phyloP scores from a whole-genome alignment of 768 basidiomycete species.

The Kwoniella botswanensis region DNA sequence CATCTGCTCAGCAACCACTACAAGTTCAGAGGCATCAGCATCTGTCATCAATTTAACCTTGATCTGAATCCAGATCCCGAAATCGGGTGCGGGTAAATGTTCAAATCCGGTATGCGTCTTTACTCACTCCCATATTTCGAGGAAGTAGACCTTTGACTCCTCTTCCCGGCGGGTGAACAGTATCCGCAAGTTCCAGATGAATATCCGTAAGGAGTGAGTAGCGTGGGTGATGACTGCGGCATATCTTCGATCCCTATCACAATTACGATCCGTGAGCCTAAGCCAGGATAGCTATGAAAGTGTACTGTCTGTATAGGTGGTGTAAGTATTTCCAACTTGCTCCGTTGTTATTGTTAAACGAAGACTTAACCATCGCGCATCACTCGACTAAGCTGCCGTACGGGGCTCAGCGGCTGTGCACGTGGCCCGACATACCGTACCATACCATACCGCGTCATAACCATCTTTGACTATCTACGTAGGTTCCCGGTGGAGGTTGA shows the following conservation, averaged over 20 bases:
- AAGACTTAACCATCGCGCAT: too few species aligned
- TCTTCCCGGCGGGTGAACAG: slow-evolving; percentile 44
- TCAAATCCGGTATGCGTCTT: background rate
- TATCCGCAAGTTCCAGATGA: slow-evolving; percentile 52
- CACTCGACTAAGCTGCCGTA: background rate
- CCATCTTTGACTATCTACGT: too few species aligned
- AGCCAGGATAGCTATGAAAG: too few species aligned
- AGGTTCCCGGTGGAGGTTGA: background rate
- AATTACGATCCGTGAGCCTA: too few species aligned
- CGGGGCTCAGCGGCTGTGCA: slow-evolving; percentile 5
- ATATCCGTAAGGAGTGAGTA: slow-evolving; percentile 41
- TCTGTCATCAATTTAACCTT: background rate
- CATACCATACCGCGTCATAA: too few species aligned
- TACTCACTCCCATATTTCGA: slow-evolving; percentile 55
- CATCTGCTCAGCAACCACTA: slow-evolving; percentile 48
- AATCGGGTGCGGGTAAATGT: background rate
- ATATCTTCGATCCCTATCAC: background rate
- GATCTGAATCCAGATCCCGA: background rate
- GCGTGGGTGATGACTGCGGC: slow-evolving; percentile 9
- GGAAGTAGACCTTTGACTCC: slow-evolving; percentile 29
- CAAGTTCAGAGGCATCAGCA: background rate
- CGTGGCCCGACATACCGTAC: too few species aligned
- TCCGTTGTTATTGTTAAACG: background rate
- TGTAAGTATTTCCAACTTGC: background rate
- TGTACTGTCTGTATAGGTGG: too few species aligned